Evolutionary conservation across 208 protist genomes (phyloP).

Genomic region (Angomonas ambiguus): DNA sequence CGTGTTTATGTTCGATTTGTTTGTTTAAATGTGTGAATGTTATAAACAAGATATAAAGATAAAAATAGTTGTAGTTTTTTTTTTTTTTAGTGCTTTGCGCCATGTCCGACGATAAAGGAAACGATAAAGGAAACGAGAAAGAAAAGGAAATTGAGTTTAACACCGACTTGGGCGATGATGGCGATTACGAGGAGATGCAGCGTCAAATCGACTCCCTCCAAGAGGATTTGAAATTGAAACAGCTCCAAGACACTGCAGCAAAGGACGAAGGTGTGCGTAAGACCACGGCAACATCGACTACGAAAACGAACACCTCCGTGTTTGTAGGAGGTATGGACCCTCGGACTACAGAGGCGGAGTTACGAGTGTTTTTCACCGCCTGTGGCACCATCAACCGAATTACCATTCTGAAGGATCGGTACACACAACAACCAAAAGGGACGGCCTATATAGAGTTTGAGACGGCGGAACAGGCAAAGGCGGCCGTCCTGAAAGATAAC

Average conservation of each 20-base stretch:
- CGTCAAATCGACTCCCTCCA: conserved; percentile 79
- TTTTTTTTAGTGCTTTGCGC: background rate
- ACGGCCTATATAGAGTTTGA: conserved; percentile 92
- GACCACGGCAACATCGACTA: conserved; percentile 20
- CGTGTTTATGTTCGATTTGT: conserved; percentile 12
- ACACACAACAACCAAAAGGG: conserved; percentile 89
- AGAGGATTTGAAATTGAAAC: conserved; percentile 81
- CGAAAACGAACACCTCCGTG: conserved; percentile 76
- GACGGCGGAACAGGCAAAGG: conserved; percentile 70
- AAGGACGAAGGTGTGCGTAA: conserved; percentile 83
- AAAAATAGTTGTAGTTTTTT: background rate
- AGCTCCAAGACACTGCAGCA: conserved; percentile 70
- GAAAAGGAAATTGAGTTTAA: conserved; percentile 32
- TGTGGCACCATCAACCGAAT: conserved; percentile 89
- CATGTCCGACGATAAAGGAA: conserved; percentile 24
- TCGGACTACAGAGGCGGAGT: conserved; percentile 81
- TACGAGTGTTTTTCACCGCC: conserved; percentile 88
- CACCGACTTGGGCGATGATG: conserved; percentile 43
- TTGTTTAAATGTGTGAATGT: background rate
- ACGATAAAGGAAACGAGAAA: too few relatives aligned
- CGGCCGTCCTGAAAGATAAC: conserved; percentile 80
- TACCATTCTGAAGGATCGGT: conserved; percentile 89
- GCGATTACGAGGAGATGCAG: conserved; percentile 75
- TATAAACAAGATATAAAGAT: background rate
- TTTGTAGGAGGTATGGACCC: conserved; percentile 92